A percentile compares a stretch with the other conserved stretches of the same genome.
Conservation (phyloP, 1,284 basidiomycete genomes). For the Cerrena zonata region DNA sequence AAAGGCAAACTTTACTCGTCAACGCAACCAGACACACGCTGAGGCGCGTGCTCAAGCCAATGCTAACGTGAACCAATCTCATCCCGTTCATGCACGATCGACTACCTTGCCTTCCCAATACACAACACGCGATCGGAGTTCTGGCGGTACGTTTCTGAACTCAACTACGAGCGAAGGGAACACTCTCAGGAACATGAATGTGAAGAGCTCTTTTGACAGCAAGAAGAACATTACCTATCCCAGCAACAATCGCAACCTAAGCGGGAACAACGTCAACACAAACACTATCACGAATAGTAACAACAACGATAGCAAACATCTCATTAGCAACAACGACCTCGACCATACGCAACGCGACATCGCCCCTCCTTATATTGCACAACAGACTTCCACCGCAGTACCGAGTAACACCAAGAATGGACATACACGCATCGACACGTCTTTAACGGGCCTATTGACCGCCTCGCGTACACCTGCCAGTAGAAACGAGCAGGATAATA, state of each 20-base stretch:
- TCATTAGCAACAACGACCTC: neutral
- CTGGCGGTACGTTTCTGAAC: constrained; percentile 1
- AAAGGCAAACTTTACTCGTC: constrained; percentile 15
- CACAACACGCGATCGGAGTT: constrained; percentile 10
- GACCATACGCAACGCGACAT: neutral
- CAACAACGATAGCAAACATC: constrained; percentile 7
- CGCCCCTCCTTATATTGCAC: too few relatives aligned
- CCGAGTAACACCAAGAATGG: constrained; percentile 6
- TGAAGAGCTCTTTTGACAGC: constrained; percentile 6
- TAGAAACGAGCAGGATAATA: constrained; percentile 1
- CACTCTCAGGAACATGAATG: constrained; percentile 7
- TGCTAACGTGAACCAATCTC: constrained; percentile 10
- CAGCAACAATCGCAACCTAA: constrained; percentile 10
- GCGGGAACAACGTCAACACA: constrained; percentile 9
- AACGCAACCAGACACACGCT: constrained; percentile 26
- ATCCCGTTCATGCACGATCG: constrained; percentile 19
- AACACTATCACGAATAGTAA: constrained; percentile 11
- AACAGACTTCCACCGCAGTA: neutral
- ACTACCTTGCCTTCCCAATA: constrained; percentile 26
- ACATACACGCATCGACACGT: constrained; percentile 11
- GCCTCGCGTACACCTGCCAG: constrained; percentile 4
- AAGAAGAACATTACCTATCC: constrained; percentile 5
- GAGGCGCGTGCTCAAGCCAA: constrained; percentile 13
- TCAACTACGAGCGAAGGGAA: constrained; percentile 1
- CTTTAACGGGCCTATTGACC: constrained; percentile 16